Evolutionary conservation across 805 yeast species (phyloP).

Genomic region (Starmerella cellae): DNA sequence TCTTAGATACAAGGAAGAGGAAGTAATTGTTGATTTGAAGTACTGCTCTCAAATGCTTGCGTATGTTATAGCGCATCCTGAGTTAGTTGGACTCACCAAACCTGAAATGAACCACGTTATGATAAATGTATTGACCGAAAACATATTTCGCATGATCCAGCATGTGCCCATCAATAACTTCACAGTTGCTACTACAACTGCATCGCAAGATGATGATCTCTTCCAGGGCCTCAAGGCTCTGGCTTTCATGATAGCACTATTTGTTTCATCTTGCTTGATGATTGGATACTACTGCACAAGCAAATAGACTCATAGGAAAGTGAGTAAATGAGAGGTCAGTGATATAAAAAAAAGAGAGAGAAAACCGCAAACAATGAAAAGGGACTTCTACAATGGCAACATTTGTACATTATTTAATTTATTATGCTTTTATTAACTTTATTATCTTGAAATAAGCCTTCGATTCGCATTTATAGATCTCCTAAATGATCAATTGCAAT

Average conservation of each 20-base stretch:
- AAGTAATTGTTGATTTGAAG: conserved; percentile 7
- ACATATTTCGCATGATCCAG: conserved; percentile 1
- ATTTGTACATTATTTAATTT: conserved; percentile 16
- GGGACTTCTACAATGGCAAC: background rate
- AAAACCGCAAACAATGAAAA: no score
- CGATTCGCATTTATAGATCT: background rate
- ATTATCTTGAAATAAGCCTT: background rate
- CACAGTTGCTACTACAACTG: background rate
- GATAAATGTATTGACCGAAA: conserved; percentile 6
- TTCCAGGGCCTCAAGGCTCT: conserved; percentile 13
- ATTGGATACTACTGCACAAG: conserved; percentile 12
- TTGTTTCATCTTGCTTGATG: conserved; percentile 19
- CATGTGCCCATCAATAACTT: background rate
- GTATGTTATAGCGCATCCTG: conserved; percentile 7
- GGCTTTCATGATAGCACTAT: conserved; percentile 11
- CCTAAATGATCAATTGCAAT: no score
- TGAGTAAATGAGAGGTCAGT: no score
- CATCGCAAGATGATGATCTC: conserved; percentile 4
- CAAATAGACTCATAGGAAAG: background rate
- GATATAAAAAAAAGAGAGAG: no score
- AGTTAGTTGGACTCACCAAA: conserved; percentile 1
- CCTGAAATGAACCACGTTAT: conserved; percentile 7
- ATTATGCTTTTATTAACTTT: background rate
- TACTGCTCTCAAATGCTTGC: conserved; percentile 7
- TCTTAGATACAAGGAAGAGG: conserved; percentile 1